Base-by-base conservation (phyloP, 768 basidiomycete genomes). In the Pisolithus sp. region DNA sequence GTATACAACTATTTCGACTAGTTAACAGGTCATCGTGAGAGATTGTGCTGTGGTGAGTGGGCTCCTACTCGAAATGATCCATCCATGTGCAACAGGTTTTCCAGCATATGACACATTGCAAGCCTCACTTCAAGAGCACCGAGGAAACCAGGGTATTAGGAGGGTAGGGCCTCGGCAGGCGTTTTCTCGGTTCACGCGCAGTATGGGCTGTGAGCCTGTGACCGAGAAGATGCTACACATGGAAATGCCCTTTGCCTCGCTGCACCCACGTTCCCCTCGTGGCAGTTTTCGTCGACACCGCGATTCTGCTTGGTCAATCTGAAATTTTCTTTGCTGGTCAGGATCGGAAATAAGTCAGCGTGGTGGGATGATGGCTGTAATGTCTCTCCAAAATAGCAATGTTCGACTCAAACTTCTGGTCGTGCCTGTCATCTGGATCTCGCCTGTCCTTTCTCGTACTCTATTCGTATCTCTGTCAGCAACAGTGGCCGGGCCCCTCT, bases 321-420 rank as follows among this genome's bases (percentile, higher is more conserved):
- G 42, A 47, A 48, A 50, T 40, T 53, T 56, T 56, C 51, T 45
- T 46, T 60, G 50, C 58, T 46, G 21, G 47, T 42, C 20, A 18
- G 24, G 38, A 31, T 54, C 65, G 65, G 65, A 68, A 68, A 68
- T 68, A 66, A 56, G 58, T 53, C 58, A 53, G 51, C 49, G 62
- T 52, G 60, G 50, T 62, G 61, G 54, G 56, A 60, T 65, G 63
- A 53, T 53, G 60, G 54, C 53, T 51, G 45, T 24, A 46, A 60
- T 59, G 51, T 57, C 45, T 53, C 43, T 57, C 54, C 61, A 56
- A 53, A 24, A 31, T 58, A 26, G 55, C 44, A 52, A 57, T 53
- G 50, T 26, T 13, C 28, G 43, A 49, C 47, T 48, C 40, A 48
- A 38, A 30, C 24, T 30, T 10, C 24, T 45, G 43, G 24, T 24